Conservation (phyloP, 371 early-diverging fungal species). For the Mucor racemosus region DNA sequence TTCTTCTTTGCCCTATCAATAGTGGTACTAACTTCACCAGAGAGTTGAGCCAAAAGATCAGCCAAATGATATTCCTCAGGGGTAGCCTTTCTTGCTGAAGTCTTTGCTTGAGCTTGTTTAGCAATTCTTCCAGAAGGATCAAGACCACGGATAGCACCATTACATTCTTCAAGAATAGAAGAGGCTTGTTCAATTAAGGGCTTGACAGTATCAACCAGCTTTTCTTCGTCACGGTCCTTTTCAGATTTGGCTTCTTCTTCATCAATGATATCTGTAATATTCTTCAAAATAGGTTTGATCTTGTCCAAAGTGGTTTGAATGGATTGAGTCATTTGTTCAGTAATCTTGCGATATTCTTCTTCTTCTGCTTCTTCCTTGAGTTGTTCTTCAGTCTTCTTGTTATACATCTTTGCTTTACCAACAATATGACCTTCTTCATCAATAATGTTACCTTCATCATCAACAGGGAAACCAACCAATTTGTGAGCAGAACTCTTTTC, state of each 20-base stretch:
- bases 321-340: conserved; percentile 24
- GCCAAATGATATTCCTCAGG: conserved; percentile 38
- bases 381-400: conserved; percentile 26
- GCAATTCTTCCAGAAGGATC: conserved; percentile 37
- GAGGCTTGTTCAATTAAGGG: conserved; percentile 40
- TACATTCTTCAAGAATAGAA: conserved; percentile 29
- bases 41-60: conserved; percentile 30
- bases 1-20: conserved; percentile 44
- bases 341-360: conserved; percentile 32
- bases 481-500: conserved; percentile 22
- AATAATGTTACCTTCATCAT: conserved; percentile 33
- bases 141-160: conserved; percentile 38
- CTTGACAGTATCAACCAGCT: conserved; percentile 32
- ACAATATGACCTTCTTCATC: conserved; percentile 30
- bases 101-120: conserved; percentile 30
- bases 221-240: conserved; percentile 37
- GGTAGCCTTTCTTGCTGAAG: conserved; percentile 30
- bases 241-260: conserved; percentile 32
- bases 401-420: conserved; percentile 31
- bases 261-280: conserved; percentile 35
- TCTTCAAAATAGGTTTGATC: conserved; percentile 33
- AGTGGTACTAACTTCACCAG: conserved; percentile 35
- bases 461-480: conserved; percentile 25
- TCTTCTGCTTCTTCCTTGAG: conserved; percentile 20
- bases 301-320: conserved; percentile 34